Conservation (phyloP, 2,329 filamentous ascomycete species). For the Aureobasidium pullulans region DNA sequence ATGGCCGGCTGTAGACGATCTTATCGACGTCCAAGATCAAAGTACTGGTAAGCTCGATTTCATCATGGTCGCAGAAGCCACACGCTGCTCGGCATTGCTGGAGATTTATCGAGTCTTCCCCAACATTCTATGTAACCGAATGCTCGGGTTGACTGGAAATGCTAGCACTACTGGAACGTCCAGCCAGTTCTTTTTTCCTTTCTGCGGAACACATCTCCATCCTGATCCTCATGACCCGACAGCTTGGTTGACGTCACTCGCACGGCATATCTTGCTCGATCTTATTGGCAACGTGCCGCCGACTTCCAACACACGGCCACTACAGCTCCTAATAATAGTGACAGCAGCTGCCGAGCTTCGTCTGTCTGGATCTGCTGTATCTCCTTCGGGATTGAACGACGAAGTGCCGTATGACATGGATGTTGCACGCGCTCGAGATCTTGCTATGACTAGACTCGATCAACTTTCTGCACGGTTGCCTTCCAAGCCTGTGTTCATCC, state of each 20-base stretch:
- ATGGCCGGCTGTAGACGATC: conserved; percentile 41
- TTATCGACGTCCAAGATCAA: conserved; percentile 46
- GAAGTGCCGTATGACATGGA: conserved; percentile 32
- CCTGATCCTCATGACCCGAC: background rate
- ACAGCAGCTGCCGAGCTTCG: conserved; percentile 45
- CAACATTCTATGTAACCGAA: conserved; percentile 23
- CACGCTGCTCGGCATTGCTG: conserved; percentile 46
- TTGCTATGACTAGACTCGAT: conserved; percentile 41
- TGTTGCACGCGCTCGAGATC: conserved; percentile 38
- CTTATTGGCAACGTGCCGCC: conserved; percentile 44
- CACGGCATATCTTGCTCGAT: conserved; percentile 43
- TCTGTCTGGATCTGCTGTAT: conserved; percentile 24
- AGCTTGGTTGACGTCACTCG: conserved; percentile 45
- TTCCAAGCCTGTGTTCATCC: conserved; percentile 45
- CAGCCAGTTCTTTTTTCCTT: background rate
- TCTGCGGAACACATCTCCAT: conserved; percentile 15
- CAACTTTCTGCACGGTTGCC: conserved; percentile 39
- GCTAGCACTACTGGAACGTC: background rate
- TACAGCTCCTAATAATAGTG: conserved; percentile 49
- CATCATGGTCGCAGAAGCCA: conserved; percentile 47
- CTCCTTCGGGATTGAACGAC: background rate
- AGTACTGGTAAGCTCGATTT: conserved; percentile 48
- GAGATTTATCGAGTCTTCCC: conserved; percentile 52
- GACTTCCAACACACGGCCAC: conserved; percentile 47
- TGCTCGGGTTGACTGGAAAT: conserved; percentile 14